These are phyloP conservation scores for Rhodotorula toruloides DNA, from an alignment of 768 basidiomycete species.

Conservation along the genomic window DNA sequence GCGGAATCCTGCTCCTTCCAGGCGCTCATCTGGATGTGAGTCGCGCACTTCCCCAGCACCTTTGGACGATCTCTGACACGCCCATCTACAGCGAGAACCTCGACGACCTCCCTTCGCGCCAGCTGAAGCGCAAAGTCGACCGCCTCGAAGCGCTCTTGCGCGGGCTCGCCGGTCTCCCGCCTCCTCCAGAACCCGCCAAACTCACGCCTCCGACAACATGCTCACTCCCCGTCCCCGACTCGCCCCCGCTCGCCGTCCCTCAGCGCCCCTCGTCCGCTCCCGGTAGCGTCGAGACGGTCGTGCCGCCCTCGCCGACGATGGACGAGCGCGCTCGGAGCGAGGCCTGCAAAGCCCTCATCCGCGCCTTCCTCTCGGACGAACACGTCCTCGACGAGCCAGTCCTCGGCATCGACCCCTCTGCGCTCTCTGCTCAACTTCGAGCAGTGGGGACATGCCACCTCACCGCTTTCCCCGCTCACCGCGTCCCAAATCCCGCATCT, in stretches of 20 bases:
- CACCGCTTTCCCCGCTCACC: neutral
- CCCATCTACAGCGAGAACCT: constrained; percentile 13
- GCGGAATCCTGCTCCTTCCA: constrained; percentile 17
- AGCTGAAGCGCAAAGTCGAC: constrained; percentile 32
- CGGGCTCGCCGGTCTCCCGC: no score
- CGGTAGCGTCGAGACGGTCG: neutral
- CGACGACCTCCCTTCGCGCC: constrained; percentile 24
- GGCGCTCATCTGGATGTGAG: constrained; percentile 24
- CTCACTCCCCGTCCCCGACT: neutral
- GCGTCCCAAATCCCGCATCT: neutral
- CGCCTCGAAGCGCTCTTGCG: constrained; percentile 19
- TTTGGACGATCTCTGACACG: no score
- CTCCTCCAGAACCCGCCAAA: no score
- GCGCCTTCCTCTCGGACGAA: neutral
- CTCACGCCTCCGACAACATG: neutral
- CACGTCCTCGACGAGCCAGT: neutral
- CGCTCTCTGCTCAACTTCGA: neutral
- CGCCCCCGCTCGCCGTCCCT: neutral
- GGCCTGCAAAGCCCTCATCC: neutral
- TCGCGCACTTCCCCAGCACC: neutral
- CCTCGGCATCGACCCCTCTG: neutral
- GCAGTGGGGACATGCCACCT: neutral
- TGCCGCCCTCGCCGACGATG: neutral
- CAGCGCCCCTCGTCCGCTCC: neutral
- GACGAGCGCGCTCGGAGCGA: neutral